Evolutionary conservation across 176 grass and related monocot genomes (phyloP), one percentile per base, ranked within the genome.

Genomic region (Aegilops tauschii): DNA sequence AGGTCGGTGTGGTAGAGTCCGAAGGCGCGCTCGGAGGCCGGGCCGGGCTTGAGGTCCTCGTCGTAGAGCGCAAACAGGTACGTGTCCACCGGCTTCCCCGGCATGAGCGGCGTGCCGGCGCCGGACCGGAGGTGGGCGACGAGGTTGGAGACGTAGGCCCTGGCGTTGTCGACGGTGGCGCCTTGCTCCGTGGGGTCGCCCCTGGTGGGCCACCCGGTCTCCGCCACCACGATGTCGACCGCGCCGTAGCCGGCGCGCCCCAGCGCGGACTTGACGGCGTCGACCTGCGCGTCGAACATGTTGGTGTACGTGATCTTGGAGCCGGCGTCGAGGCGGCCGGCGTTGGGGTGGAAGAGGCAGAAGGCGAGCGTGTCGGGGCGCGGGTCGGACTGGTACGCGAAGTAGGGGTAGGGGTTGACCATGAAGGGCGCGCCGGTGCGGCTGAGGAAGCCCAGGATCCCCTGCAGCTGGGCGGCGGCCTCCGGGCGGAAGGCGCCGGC

Each of bases 281-380:
- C 96, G 6, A 98, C 74, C 87, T 98, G 96, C 82, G 96, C 96
- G 80, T 98, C 96, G 92, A 98, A 98, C 96, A 98, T 98, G 93
- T 98, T 98, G 86, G 90, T 87, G 87, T 98, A 98, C 45, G 47
- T 91, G 77, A 93, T 73, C 83, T 9, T 89, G 20, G 93, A 92
- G 12, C 90, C 93, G 39, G 69, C 86, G 88, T 98, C 96, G 12
- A 88, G 45, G 59, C 96, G 90, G 27, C 96, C 96, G 32, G 93
- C 86, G 52, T 98, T 96, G 67, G 92, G 90, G 84, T 90, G 93
- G 90, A 98, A 98, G 7, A 94, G 75, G 89, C 96, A 98, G 90
- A 98, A 98, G 11, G 96, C 93, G 1, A 98, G 93, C 83, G 96
- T 98, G 31, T 98, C 93, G 29, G 96, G 86, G 0, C 96, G 75